A percentile compares a stretch with the other conserved stretches of the same genome.
Evolutionary conservation across 1,284 basidiomycete species (phyloP).

Genomic region (Boletus mariae): DNA sequence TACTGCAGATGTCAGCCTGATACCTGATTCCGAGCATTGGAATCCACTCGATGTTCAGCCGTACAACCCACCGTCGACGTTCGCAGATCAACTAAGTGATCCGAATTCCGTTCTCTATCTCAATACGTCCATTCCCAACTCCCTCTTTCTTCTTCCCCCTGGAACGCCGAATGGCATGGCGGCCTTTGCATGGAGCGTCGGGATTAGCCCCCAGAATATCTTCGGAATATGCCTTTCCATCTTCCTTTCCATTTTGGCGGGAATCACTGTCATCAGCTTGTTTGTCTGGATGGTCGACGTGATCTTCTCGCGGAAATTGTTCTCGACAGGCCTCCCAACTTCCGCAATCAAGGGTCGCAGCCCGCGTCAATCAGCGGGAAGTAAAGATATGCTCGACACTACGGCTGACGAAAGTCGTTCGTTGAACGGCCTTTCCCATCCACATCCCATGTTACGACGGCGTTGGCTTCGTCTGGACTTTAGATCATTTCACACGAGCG

Average conservation of each 20-base stretch:
- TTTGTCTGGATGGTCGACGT: conserved; percentile 73
- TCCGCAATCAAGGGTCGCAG: conserved; percentile 46
- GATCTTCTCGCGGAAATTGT: conserved; percentile 38
- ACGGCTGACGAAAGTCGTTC: conserved; percentile 56
- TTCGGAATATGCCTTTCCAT: conserved; percentile 82
- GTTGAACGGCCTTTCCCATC: conserved; percentile 36
- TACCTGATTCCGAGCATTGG: conserved; percentile 50
- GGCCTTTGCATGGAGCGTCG: conserved; percentile 67
- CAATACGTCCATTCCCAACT: conserved; percentile 62
- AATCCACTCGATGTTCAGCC: conserved; percentile 58
- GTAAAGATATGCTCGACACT: conserved; percentile 51
- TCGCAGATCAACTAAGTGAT: conserved; percentile 70
- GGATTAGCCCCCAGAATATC: conserved; percentile 77
- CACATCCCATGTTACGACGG: conserved; percentile 30
- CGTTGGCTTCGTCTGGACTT: conserved; percentile 64
- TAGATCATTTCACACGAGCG: conserved; percentile 72
- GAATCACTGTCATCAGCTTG: conserved; percentile 64
- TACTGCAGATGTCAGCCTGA: conserved; percentile 70
- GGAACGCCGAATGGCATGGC: conserved; percentile 61
- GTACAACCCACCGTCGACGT: conserved; percentile 62
- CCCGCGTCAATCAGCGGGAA: conserved; percentile 47
- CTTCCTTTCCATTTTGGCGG: conserved; percentile 79
- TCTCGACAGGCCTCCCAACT: conserved; percentile 23
- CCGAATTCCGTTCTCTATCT: conserved; percentile 75
- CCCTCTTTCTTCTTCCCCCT: conserved; percentile 66